Base-by-base conservation (phyloP, 495 filamentous ascomycete species). In the Podospora anserina region DNA sequence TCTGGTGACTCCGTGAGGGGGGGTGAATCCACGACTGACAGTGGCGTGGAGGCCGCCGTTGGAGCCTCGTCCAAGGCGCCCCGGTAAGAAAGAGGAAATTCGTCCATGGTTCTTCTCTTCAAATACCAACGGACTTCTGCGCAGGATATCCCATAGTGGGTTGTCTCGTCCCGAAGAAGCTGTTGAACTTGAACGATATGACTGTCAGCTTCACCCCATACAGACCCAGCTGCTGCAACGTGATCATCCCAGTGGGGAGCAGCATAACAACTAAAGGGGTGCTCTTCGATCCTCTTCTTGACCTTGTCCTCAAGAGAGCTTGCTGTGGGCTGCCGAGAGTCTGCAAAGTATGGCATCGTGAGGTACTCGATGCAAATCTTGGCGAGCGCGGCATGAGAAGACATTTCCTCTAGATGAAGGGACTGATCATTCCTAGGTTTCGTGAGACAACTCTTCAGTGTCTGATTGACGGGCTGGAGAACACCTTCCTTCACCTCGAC, bases 261-360 rank as follows among this genome's bases (percentile, higher is more conserved):
- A 23, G 59, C 59, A 16, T 61, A 61, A 6, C 59, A 27, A 28
- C 59, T 61, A 18, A 61, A 61, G 27, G 59, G 3, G 15, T 61
- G 59, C 20, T 61, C 59, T 20, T 61, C 59, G 3, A 61, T 61
- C 30, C 20, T 61, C 59, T 61, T 34, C 26, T 61, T 61, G 4
- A 61, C 59, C 18, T 61, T 61, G 15, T 15, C 59, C 7, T 61
- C 59, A 5, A 61, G 5, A 6, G 59, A 61, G 59, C 0, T 26
- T 30, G 59, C 59, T 6, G 26, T 61, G 27, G 59, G 59, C 27
- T 61, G 30, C 4, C 26, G 59, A 16, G 59, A 61, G 59, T 32
- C 59, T 2, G 6, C 23, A 61, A 63, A 63, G 16, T 63, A 49
- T 13, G 13, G 13, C 61, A 63, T 49, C 5, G 61, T 63, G 7